These are phyloP conservation scores for Fusarium nelsonii DNA, from an alignment of 2,329 filamentous ascomycete species.

Conservation along the genomic window DNA sequence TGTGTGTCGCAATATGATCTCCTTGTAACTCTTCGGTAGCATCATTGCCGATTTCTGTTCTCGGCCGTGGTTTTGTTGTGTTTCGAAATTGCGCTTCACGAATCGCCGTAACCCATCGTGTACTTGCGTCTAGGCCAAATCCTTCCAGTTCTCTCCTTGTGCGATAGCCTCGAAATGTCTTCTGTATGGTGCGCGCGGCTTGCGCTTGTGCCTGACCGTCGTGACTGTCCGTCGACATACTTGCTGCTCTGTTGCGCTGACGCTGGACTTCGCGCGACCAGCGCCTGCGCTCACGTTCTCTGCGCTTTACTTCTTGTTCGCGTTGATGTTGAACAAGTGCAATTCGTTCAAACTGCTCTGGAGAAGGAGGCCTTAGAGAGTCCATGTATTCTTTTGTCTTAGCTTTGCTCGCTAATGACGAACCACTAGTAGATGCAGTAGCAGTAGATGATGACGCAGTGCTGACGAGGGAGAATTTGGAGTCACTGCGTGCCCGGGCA, in stretches of 20 bases:
- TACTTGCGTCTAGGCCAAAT: slow-evolving; percentile 74
- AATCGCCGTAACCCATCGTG: slow-evolving; percentile 77
- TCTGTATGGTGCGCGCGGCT: slow-evolving; percentile 72
- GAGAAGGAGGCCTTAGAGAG: slow-evolving; percentile 61
- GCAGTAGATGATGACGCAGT: slow-evolving; percentile 31
- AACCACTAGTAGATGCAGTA: slow-evolving; percentile 4
- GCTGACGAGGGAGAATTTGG: slow-evolving; percentile 35
- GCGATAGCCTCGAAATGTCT: slow-evolving; percentile 82
- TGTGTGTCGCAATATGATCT: slow-evolving; percentile 26
- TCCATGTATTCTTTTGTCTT: slow-evolving; percentile 63
- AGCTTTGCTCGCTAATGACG: slow-evolving; percentile 19
- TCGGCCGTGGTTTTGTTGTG: slow-evolving; percentile 59
- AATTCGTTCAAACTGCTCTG: slow-evolving; percentile 62
- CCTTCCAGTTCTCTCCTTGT: slow-evolving; percentile 78
- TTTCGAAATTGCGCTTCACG: slow-evolving; percentile 68
- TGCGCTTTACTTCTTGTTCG: slow-evolving; percentile 59
- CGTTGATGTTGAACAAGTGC: slow-evolving; percentile 61
- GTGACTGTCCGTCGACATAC: slow-evolving; percentile 22
- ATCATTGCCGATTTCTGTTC: slow-evolving; percentile 29
- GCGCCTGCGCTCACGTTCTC: slow-evolving; percentile 54
- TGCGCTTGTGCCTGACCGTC: slow-evolving; percentile 58
- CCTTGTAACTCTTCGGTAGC: slow-evolving; percentile 18
- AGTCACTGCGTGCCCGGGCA: slow-evolving; percentile 3
- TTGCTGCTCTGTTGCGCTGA: slow-evolving; percentile 32
- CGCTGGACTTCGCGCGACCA: slow-evolving; percentile 53